Base-by-base conservation (phyloP, 1,284 basidiomycete genomes). In the Trametes pubescens region DNA sequence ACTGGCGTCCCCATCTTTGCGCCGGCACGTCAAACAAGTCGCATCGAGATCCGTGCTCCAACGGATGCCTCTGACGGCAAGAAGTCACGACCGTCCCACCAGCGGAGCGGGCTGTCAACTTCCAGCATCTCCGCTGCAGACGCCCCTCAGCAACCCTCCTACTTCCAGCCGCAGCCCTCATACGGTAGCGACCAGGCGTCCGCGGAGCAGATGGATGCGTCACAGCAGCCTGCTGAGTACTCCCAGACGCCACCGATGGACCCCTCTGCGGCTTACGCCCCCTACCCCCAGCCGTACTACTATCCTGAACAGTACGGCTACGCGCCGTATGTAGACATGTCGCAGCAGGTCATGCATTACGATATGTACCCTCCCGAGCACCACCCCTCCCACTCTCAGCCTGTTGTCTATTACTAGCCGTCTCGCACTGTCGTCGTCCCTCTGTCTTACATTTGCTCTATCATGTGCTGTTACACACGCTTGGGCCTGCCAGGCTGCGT, bases 21-120 rank as follows among this genome's bases (percentile, higher is more conserved):
- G 13, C 86, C 90, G 68, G 88, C 91, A 47, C 84, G 89, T n/a
- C 86, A 90, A 72, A 86, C 82, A 62, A 84, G 86, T 26, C 85
- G 90, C 48, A 78, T 93, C 64, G 87, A 92, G 77, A 93, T 93
- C 56, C 87, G 91, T 61, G 84, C 88, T n/a, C 91, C 81, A 7
- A 71, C 85, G 11, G 82, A 82, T 24, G 73, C 75, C 34, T 60
- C 75, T 14, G 73, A 74, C n/a, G 70, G 67, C 43, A 74, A 71
- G 71, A 69, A 67, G 69, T 55, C 73, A n/a, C 80, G 84, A 64
- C 71, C 78, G n/a, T 73, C 77, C 61, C 71, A 75, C 71, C 57
- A 79, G 70, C 62, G 74, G 63, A 70, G 75, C 69, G 65, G 68
- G 67, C 43, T 70, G 59, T 52, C 68, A 65, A 65, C 77, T 72